A percentile compares a stretch with the other conserved stretches of the same genome.
Evolutionary conservation across 1,284 basidiomycete genomes (phyloP).

Genomic region (Microbotryum violaceum): DNA sequence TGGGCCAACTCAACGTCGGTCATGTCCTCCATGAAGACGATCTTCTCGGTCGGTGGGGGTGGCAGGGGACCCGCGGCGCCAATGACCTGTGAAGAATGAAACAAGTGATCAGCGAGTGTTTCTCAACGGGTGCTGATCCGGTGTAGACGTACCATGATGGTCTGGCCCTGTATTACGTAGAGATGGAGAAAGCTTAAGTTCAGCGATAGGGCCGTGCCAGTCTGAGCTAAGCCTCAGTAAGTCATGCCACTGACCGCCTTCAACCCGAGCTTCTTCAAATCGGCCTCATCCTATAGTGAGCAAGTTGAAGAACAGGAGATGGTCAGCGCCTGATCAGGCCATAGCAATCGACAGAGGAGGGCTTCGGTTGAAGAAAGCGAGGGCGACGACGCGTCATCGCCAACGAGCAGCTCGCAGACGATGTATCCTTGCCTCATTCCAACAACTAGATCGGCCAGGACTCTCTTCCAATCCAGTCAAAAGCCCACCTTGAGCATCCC

Average conservation of each 20-base stretch:
- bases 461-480: too few species aligned
- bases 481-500: conserved; percentile 67
- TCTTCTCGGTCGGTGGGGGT: conserved; percentile 66
- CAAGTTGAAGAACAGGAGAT: not conserved
- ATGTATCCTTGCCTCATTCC: too few species aligned
- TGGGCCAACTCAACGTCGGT: conserved; percentile 69
- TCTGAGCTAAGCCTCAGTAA: too few species aligned
- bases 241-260: conserved; percentile 54
- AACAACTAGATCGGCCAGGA: not conserved
- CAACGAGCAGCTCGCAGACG: too few species aligned
- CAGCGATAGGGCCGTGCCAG: not conserved
- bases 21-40: conserved; percentile 79
- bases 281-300: conserved; percentile 63
- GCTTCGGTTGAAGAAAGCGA: too few species aligned
- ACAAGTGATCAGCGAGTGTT: not conserved
- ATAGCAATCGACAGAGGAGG: not conserved
- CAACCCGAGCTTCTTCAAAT: conserved; percentile 71
- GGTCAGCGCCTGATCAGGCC: not conserved
- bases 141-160: conserved; percentile 29
- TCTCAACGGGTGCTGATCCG: too few species aligned
- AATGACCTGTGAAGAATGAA: conserved; percentile 53
- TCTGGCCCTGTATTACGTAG: conserved; percentile 31
- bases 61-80: conserved; percentile 88
- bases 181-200: not conserved
- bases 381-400: too few species aligned